phyloP scores from a whole-genome alignment of 2,329 filamentous ascomycete genomes.

The Penicillium sp. region DNA sequence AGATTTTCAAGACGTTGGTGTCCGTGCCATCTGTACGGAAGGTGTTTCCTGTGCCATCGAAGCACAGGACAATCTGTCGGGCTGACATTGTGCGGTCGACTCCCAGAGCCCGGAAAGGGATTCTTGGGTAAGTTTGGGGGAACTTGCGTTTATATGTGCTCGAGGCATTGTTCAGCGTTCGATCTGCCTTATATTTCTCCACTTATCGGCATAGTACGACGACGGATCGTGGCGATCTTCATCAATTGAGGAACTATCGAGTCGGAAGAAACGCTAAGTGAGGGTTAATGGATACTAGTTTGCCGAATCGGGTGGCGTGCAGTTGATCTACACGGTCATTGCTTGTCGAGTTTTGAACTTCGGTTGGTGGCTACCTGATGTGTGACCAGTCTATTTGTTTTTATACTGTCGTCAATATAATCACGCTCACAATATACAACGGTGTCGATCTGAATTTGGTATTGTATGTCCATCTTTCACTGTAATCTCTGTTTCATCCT shows the following conservation, averaged over 20 bases:
- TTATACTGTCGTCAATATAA: too few relatives aligned
- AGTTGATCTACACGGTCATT: background rate
- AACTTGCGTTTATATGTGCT: background rate
- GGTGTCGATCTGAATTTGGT: too few relatives aligned
- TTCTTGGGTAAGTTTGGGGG: background rate
- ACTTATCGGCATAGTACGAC: background rate
- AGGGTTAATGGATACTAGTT: background rate
- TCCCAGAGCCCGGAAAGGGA: background rate
- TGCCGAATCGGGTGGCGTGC: background rate
- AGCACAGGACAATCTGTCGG: constrained; percentile 28
- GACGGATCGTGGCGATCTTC: constrained; percentile 5
- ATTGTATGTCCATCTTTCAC: too few relatives aligned
- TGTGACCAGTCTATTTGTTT: background rate
- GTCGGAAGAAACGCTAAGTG: background rate
- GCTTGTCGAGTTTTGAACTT: background rate
- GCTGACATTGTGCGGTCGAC: background rate
- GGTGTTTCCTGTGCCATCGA: constrained; percentile 43
- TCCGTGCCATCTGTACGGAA: constrained; percentile 39
- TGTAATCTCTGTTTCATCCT: too few relatives aligned
- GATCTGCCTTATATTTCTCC: background rate
- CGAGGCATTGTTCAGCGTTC: background rate
- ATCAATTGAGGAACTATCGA: background rate
- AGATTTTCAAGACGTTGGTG: constrained; percentile 45
- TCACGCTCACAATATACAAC: too few relatives aligned
- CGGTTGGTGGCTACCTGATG: background rate